Evolutionary conservation across 805 yeast genomes (phyloP).

Genomic region (Metschnikowia dekortorum): DNA sequence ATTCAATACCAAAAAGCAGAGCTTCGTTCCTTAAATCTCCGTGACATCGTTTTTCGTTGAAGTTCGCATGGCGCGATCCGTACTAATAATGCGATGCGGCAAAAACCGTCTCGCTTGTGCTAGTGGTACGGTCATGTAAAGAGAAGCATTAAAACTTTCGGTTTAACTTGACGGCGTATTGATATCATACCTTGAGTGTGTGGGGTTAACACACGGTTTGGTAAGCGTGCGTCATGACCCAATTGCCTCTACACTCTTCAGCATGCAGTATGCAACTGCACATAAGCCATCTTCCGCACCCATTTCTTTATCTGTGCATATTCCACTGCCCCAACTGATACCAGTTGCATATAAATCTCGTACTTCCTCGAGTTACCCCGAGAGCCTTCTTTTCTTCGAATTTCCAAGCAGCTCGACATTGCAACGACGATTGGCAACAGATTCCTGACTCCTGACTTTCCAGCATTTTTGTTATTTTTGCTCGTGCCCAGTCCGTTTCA

Average conservation of each 20-base stretch:
- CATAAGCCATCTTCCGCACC: neutral
- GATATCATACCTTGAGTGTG: neutral
- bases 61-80: no score
- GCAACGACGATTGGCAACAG: neutral
- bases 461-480: neutral
- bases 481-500: neutral
- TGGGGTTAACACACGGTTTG: conserved; percentile 1
- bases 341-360: conserved; percentile 1
- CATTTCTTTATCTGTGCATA: conserved; percentile 3
- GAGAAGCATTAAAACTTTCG: neutral
- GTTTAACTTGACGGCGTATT: neutral
- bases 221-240: neutral
- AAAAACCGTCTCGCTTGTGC: neutral
- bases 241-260: neutral
- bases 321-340: neutral
- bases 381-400: neutral
- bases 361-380: neutral
- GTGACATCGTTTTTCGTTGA: neutral
- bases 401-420: neutral
- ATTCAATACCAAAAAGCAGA: neutral
- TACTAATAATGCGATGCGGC: neutral
- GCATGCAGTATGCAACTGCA: conserved; percentile 3
- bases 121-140: neutral
- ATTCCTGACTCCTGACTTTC: neutral
- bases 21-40: neutral